Base-by-base conservation (phyloP, 164 flowering plant species). In the Brasenia schreberi region DNA sequence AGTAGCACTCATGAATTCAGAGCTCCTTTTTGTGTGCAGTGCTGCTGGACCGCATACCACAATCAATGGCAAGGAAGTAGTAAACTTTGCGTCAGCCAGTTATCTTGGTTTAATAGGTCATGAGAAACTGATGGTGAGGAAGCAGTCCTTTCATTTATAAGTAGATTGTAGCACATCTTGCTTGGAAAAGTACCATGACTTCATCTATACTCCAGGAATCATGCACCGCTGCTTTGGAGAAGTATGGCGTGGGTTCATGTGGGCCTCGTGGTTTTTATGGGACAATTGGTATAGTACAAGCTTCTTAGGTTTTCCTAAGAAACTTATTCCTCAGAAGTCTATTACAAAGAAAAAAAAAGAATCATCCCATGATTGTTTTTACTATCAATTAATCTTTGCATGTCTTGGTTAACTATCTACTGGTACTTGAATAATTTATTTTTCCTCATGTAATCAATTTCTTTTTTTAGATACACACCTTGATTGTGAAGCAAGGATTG, bases 181-280 rank as follows among this genome's bases (percentile, higher is more conserved):
- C 56, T 49, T 49, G 16, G 56, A 9, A 6, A 49, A 49, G 56
- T 2, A 14, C 16, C 33, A 23, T 7, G 18, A 23, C n/a, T 69
- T 19, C 49, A 5, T 7, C 58, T 66, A 63, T 62, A 59, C 65
- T 45, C 66, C 85, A 95, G 99, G 92, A 88, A 5, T 92, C 96
- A 43, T 89, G 97, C 77, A 89, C 89, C 1, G 70, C 85, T 67
- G 76, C 99, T n/a, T 72, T 95, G 76, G 92, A 92, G 77, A 95
- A 89, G 76, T 94, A 89, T 78, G 99, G 99, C 74, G 97, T 91
- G 78, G 97, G 97, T 70, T 94, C 99, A 70, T 91, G 96, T 82
- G 99, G 99, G 73, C 97, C 99, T 66, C 96, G 99, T 77, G 88
- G 97, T 27, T 95, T 95, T 68, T 95, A 95, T 85, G 99, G 99